Evolutionary conservation across 2,329 filamentous ascomycete species (phyloP).

Genomic region (Nothopassalora personata): DNA sequence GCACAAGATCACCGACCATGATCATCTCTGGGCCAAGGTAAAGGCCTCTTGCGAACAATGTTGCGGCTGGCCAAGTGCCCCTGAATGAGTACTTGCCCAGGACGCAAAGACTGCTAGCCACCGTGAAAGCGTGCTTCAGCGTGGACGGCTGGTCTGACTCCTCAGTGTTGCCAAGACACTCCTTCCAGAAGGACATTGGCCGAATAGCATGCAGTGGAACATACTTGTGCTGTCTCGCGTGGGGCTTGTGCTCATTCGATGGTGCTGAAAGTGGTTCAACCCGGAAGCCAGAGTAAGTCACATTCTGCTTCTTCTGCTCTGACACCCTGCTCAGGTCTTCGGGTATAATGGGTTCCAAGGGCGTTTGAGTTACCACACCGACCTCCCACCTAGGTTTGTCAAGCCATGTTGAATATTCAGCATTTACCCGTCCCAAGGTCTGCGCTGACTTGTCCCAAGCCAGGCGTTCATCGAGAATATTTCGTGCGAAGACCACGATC

Average conservation of each 20-base stretch:
- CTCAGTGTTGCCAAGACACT: conserved; percentile 41
- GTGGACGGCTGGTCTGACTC: conserved; percentile 48
- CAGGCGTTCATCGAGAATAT: conserved; percentile 28
- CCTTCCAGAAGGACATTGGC: conserved; percentile 51
- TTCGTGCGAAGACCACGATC: conserved; percentile 49
- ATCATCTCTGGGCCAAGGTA: conserved; percentile 55
- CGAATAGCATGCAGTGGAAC: conserved; percentile 50
- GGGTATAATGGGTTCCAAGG: conserved; percentile 39
- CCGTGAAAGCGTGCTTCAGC: conserved; percentile 49
- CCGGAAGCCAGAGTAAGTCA: conserved; percentile 52
- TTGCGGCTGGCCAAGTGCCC: conserved; percentile 51
- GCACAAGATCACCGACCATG: conserved; percentile 50
- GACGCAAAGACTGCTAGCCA: conserved; percentile 50
- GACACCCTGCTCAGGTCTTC: conserved; percentile 44
- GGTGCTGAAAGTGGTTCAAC: conserved; percentile 53
- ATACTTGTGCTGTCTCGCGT: conserved; percentile 52
- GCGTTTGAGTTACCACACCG: conserved; percentile 51
- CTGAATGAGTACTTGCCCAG: conserved; percentile 49
- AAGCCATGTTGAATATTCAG: conserved; percentile 5
- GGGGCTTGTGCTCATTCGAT: conserved; percentile 41
- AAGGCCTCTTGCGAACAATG: conserved; percentile 49
- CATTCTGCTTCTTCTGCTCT: conserved; percentile 35
- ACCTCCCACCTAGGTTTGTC: conserved; percentile 50
- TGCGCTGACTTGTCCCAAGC: conserved; percentile 24
- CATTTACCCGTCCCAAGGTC: conserved; percentile 20